Conservation (phyloP, 805 yeast genomes). For the Sugiyamaella boreocaroliniensis region DNA sequence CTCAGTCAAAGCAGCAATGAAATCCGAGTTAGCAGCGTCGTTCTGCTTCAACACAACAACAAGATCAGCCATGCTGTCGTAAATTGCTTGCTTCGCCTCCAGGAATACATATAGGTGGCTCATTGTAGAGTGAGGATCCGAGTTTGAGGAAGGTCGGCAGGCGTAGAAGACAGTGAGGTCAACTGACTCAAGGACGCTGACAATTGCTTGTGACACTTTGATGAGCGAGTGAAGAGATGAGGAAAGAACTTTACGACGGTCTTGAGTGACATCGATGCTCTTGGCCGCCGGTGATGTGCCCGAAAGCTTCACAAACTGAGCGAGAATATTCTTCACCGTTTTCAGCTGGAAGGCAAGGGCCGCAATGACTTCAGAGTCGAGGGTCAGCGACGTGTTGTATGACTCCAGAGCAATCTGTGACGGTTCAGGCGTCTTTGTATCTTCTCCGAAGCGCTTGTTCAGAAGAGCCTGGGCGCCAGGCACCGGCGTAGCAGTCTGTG, state of each 20-base stretch:
- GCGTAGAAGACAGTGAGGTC: slow-evolving; percentile 23
- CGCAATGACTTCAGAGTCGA: slow-evolving; percentile 13
- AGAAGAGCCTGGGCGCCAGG: slow-evolving; percentile 1
- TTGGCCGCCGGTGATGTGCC: slow-evolving; percentile 2
- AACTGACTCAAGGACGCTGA: slow-evolving; percentile 33
- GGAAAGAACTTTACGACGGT: slow-evolving; percentile 12
- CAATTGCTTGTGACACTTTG: slow-evolving; percentile 16
- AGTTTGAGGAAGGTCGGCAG: slow-evolving; percentile 5
- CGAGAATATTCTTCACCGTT: slow-evolving; percentile 4
- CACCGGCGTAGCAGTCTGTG: neutral
- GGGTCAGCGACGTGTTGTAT: slow-evolving; percentile 12
- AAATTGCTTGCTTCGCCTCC: slow-evolving; percentile 65
- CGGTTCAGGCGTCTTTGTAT: neutral
- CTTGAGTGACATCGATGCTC: slow-evolving; percentile 10
- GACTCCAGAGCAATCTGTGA: slow-evolving; percentile 16
- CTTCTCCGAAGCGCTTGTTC: slow-evolving; percentile 3
- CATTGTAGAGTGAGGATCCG: slow-evolving; percentile 8
- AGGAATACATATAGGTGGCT: slow-evolving; percentile 56
- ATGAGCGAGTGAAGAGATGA: slow-evolving; percentile 13
- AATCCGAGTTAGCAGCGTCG: slow-evolving; percentile 14
- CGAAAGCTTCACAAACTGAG: slow-evolving; percentile 8
- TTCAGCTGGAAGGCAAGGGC: slow-evolving; percentile 13
- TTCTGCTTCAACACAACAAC: slow-evolving; percentile 8
- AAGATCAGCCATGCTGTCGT: slow-evolving; percentile 28
- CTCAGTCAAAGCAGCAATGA: slow-evolving; percentile 16